Evolutionary conservation across 2,329 filamentous ascomycete species (phyloP), one percentile per base, ranked within the genome.

Genomic region (Alternaria atra): DNA sequence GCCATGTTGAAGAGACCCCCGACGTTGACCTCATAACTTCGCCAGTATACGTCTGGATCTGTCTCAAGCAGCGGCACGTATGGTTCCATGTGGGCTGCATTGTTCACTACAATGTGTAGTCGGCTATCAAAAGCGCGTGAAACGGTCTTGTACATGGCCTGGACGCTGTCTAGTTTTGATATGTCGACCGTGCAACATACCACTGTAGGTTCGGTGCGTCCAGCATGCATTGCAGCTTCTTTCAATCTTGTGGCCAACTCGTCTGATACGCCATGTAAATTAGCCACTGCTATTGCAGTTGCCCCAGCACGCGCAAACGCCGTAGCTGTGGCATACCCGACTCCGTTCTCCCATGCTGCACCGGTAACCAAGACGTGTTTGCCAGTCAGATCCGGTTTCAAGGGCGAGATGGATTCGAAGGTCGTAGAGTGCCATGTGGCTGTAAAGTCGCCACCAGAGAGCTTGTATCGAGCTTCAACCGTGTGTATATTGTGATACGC

Each of bases 71-170:
- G 61, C 1, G 71, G 67, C 0, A 25, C 42, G 27, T 46, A 68
- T 35, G 70, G 67, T 10, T 77, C 77, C 7, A 81, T 62, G 27
- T 73, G 72, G 0, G 80, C 81, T 0, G 81, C 82, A 58, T 83
- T 83, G 67, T 84, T 83, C 54, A 83, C 65, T 2, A 85, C 72
- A 47, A 84, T 73, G 55, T 84, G 81, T 12, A 84, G 66, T 4
- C 64, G 61, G 0, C 54, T 51, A 30, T 34, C 32, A 27, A 56
- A 50, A 30, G 12, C 13, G 17, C 47, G 9, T 17, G 29, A 29
- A 5, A 61, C 48, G 23, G 15, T 40, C 4, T 60, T 23, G 17
- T 35, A 29, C 27, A 46, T 29, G 13, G 37, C 27, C 17, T 44
- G 23, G 9, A 55, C 40, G 40, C 32, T 59, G 27, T 60, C 47